phyloP scores from a whole-genome alignment of 148 eudicot species.

The Mesembryanthemum crystallinum region DNA sequence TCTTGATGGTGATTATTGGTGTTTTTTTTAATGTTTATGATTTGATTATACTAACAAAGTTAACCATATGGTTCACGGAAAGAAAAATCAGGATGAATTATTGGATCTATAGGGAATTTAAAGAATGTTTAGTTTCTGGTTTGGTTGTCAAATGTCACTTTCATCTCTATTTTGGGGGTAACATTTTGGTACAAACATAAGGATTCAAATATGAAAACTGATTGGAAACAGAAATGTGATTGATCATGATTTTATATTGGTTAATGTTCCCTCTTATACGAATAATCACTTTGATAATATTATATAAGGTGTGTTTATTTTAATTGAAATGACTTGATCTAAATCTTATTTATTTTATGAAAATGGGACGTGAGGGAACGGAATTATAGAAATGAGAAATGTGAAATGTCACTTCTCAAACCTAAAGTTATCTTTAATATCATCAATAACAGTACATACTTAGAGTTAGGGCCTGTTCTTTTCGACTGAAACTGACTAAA shows the following conservation, averaged over 20 bases:
- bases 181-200: slow-evolving; percentile 2
- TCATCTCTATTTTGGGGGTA: neutral
- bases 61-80: neutral
- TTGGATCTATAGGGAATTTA: slow-evolving; percentile 3
- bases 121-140: neutral
- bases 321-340: too few species aligned
- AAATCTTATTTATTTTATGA: too few species aligned
- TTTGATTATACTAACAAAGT: neutral
- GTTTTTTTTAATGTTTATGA: neutral
- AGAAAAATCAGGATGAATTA: neutral
- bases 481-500: too few species aligned
- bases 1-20: neutral
- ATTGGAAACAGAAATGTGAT: neutral
- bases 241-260: neutral
- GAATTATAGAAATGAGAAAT: too few species aligned
- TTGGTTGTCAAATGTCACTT: neutral
- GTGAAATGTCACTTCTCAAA: too few species aligned
- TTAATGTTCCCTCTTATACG: too few species aligned
- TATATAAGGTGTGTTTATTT: too few species aligned
- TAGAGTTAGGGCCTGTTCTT: too few species aligned
- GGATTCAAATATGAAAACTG: neutral
- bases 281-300: too few species aligned
- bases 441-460: too few species aligned
- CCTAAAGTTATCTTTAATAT: too few species aligned
- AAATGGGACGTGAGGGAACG: too few species aligned